Percentiles rank a stretch among this genome's conserved stretches.
Conservation (phyloP, 2,329 filamentous ascomycete species). For the Volutella citrinella region DNA sequence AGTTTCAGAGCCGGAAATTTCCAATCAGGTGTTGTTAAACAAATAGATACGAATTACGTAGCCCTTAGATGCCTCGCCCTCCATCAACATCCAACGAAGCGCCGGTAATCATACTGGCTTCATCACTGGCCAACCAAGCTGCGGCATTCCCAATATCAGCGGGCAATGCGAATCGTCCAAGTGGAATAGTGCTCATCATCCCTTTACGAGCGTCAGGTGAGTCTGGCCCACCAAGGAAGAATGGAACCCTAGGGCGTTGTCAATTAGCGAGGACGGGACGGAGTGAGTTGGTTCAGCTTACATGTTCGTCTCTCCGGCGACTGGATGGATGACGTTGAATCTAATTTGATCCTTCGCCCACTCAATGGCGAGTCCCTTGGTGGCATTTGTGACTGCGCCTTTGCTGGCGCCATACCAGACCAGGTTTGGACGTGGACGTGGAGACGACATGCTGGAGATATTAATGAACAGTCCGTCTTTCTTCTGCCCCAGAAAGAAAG, state of each 20-base stretch:
- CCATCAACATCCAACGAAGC: slow-evolving; percentile 5
- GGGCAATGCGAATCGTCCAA: slow-evolving; percentile 1
- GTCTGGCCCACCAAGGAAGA: slow-evolving; percentile 2
- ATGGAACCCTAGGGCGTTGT: slow-evolving; percentile 1
- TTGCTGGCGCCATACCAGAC: slow-evolving; percentile 7
- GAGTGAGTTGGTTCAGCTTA: background rate
- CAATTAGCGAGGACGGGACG: background rate
- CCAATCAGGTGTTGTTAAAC: too few species aligned
- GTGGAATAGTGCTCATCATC: slow-evolving; percentile 5
- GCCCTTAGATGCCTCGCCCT: slow-evolving; percentile 1
- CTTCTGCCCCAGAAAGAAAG: slow-evolving; percentile 1
- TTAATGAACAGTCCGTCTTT: slow-evolving; percentile 5
- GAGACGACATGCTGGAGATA: slow-evolving; percentile 6
- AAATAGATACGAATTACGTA: too few species aligned
- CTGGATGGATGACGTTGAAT: slow-evolving; percentile 6
- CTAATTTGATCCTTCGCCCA: slow-evolving; percentile 7
- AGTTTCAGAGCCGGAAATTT: too few species aligned
- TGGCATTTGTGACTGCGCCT: slow-evolving; percentile 5
- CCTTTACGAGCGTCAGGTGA: slow-evolving; percentile 1
- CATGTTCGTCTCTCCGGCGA: slow-evolving; percentile 7
- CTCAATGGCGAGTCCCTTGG: slow-evolving; percentile 5
- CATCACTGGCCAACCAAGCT: slow-evolving; percentile 3
- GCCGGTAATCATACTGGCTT: slow-evolving; percentile 5
- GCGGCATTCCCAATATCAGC: slow-evolving; percentile 6
- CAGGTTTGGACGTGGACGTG: background rate